Conservation (phyloP, 345 rosid species). For the Barbarea vulgaris region DNA sequence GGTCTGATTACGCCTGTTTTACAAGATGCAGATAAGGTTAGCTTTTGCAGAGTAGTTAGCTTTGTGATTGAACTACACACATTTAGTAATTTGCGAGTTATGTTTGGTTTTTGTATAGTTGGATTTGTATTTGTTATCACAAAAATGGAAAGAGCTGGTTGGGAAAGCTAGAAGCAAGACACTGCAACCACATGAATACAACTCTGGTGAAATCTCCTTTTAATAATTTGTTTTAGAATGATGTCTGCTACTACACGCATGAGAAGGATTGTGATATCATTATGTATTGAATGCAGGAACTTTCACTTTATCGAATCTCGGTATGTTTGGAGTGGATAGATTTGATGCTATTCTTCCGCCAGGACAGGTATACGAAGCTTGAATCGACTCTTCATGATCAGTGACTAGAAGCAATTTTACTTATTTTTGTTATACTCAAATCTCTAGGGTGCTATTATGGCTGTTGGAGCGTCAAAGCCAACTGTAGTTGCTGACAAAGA, state of each 20-base stretch:
- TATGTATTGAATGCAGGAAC: slow-evolving; percentile 61
- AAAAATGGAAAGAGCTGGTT: slow-evolving; percentile 96
- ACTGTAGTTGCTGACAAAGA: slow-evolving; percentile 83
- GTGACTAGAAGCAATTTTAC: neutral
- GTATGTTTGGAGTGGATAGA: slow-evolving; percentile 95
- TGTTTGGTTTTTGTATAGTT: slow-evolving; percentile 50
- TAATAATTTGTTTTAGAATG: neutral
- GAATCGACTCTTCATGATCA: slow-evolving; percentile 1
- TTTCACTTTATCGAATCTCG: slow-evolving; percentile 89
- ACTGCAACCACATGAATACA: slow-evolving; percentile 92
- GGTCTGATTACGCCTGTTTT: slow-evolving; percentile 97
- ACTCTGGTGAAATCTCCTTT: slow-evolving; percentile 66
- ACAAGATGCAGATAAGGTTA: slow-evolving; percentile 94
- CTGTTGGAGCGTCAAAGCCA: slow-evolving; percentile 97
- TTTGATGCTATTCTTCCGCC: slow-evolving; percentile 99
- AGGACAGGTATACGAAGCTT: slow-evolving; percentile 62
- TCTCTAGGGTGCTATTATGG: slow-evolving; percentile 97
- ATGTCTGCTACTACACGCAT: neutral
- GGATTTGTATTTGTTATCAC: slow-evolving; percentile 86
- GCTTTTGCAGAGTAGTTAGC: slow-evolving; percentile 1
- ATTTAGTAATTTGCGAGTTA: neutral
- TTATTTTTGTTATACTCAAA: slow-evolving; percentile 5
- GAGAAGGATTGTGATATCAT: slow-evolving; percentile 13
- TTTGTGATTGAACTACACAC: slow-evolving; percentile 11
- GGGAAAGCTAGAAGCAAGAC: slow-evolving; percentile 87